Evolutionary conservation across 75 land plant species (phyloP).

Genomic region (Picea sitchensis): DNA sequence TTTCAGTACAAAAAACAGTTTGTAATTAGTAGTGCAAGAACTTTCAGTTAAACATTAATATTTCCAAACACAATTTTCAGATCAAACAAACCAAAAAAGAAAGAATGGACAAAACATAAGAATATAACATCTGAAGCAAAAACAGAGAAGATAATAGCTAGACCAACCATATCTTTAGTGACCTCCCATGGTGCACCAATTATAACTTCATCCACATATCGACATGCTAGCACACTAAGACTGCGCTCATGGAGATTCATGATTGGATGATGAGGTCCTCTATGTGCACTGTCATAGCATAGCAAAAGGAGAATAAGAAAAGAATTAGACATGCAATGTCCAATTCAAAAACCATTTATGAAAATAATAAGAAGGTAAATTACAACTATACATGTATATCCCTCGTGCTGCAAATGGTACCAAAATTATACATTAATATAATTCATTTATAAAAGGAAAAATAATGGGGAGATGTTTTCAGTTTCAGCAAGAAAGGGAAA

Average conservation of each 20-base stretch:
- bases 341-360: not conserved
- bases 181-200: constrained; percentile 81
- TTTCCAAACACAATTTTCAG: not conserved
- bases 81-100: not conserved
- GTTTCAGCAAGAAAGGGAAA: not conserved
- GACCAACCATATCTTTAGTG: constrained; percentile 64
- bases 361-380: not conserved
- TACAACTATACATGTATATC: not conserved
- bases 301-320: not conserved
- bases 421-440: not conserved
- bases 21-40: no score
- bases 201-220: constrained; percentile 78
- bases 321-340: not conserved
- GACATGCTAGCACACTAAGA: constrained; percentile 72
- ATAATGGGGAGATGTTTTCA: not conserved
- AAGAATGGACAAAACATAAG: not conserved
- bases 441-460: not conserved
- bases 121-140: not conserved
- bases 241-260: constrained; percentile 80
- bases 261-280: constrained; percentile 60
- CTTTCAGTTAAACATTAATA: not conserved
- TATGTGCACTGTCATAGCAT: constrained; percentile 37
- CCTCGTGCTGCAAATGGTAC: not conserved
- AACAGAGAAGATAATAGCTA: not conserved
- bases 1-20: no score